Conservation (phyloP, 345 rosid species). For the Mangifera indica region DNA sequence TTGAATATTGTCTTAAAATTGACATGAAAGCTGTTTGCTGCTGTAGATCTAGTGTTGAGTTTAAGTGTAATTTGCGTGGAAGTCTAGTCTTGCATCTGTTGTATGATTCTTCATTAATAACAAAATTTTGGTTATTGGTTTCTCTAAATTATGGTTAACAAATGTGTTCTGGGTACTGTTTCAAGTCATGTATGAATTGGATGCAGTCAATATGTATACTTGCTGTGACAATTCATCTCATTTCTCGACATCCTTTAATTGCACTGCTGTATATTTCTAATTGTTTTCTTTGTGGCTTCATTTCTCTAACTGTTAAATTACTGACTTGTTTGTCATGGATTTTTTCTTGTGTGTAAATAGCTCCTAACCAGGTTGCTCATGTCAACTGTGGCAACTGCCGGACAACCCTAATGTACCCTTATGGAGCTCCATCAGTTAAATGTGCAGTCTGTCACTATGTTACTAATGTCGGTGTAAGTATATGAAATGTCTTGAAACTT, state of each 20-base stretch:
- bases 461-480: slow-evolving; percentile 74
- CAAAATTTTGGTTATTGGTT: slow-evolving; percentile 3
- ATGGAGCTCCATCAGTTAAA: slow-evolving; percentile 91
- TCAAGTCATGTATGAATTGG: neutral
- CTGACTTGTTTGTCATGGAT: slow-evolving; percentile 26
- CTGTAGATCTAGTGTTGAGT: too few relatives aligned
- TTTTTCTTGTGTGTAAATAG: slow-evolving; percentile 28
- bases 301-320: neutral
- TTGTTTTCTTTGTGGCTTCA: neutral
- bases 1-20: neutral
- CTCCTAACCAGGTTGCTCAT: slow-evolving; percentile 66
- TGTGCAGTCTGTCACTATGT: slow-evolving; percentile 88
- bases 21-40: too few relatives aligned
- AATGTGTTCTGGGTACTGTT: neutral
- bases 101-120: neutral
- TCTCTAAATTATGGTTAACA: neutral
- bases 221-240: neutral
- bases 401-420: slow-evolving; percentile 78
- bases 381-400: slow-evolving; percentile 79
- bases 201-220: neutral
- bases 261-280: neutral
- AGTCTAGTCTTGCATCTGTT: neutral
- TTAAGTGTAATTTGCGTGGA: too few relatives aligned
- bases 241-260: neutral
- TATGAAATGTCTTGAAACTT: slow-evolving; percentile 6